Percentiles rank a stretch among this genome's conserved stretches.
These are phyloP conservation scores for Skeletonema potamos DNA, from an alignment of 108 stramenopile genomes.

Conservation along the genomic window DNA sequence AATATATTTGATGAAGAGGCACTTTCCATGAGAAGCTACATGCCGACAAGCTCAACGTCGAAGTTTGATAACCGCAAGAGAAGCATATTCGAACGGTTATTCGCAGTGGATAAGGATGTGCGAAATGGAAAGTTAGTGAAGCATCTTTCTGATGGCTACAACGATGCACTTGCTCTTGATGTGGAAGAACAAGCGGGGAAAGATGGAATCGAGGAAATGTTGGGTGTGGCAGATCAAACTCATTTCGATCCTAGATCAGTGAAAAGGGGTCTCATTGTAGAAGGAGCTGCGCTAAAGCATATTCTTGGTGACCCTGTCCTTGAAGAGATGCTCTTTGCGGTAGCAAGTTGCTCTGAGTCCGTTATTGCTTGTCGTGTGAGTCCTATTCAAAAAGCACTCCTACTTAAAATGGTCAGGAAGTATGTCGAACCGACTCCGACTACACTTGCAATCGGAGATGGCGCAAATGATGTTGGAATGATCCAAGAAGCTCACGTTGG, in stretches of 20 bases:
- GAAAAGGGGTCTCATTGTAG: conserved; percentile 85
- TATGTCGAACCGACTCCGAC: conserved; percentile 86
- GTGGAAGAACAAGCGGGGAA: conserved; percentile 19
- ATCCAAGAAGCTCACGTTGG: conserved; percentile 95
- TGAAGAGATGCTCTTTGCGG: conserved; percentile 82
- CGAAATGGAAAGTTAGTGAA: conserved; percentile 72
- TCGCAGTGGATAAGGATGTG: conserved; percentile 80
- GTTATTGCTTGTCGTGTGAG: conserved; percentile 97
- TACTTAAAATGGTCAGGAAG: conserved; percentile 86
- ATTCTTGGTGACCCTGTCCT: conserved; percentile 74
- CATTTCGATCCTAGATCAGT: conserved; percentile 25
- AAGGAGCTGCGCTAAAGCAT: conserved; percentile 85
- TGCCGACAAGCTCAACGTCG: conserved; percentile 34
- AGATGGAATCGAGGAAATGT: conserved; percentile 21
- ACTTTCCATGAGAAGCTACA: conserved; percentile 72
- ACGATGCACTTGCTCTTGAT: conserved; percentile 40
- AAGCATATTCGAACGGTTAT: conserved; percentile 70
- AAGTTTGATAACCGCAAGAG: conserved; percentile 75
- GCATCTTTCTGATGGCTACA: conserved; percentile 67
- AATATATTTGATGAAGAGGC: conserved; percentile 72
- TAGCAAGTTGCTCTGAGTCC: conserved; percentile 79
- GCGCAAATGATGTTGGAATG: conserved; percentile 98
- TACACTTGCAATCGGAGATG: conserved; percentile 97
- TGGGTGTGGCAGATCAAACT: neutral
- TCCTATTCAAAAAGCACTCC: conserved; percentile 91